A percentile compares a stretch with the other conserved stretches of the same genome.
Conservation (phyloP, 352 stramenopile genomes). For the Phytopythium litorale region DNA sequence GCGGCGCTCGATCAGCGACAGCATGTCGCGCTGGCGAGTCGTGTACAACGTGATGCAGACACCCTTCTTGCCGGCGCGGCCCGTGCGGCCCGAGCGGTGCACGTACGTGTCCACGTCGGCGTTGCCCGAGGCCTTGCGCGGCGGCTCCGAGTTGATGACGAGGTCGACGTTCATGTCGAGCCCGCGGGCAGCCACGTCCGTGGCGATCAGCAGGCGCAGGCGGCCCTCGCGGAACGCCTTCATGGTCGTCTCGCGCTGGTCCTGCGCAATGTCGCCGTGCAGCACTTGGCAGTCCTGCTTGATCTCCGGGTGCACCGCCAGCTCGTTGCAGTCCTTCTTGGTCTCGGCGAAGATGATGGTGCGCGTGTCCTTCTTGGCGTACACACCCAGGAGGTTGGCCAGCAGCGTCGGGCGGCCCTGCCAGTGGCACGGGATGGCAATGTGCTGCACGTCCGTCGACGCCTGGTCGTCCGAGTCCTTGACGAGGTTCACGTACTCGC, state of each 20-base stretch:
- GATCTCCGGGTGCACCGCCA: conserved; percentile 86
- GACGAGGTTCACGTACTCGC: conserved; percentile 91
- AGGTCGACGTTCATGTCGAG: conserved; percentile 98
- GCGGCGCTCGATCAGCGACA: conserved; percentile 83
- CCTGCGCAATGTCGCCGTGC: conserved; percentile 96
- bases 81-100: conserved; percentile 96
- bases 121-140: conserved; percentile 71
- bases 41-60: conserved; percentile 97
- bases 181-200: conserved; percentile 95
- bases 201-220: conserved; percentile 95
- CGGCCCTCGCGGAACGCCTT: conserved; percentile 95
- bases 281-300: conserved; percentile 88
- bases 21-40: conserved; percentile 61
- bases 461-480: conserved; percentile 87
- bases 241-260: conserved; percentile 97
- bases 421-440: conserved; percentile 92
- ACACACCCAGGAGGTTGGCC: conserved; percentile 74
- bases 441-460: conserved; percentile 90
- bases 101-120: conserved; percentile 98
- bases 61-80: conserved; percentile 94
- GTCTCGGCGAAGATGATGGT: conserved; percentile 95
- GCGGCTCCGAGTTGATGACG: conserved; percentile 95
- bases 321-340: conserved; percentile 94
- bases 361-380: conserved; percentile 84
- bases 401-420: conserved; percentile 75